Base-by-base conservation (phyloP, 176 grass and related monocot species). In the Puya raimondii region DNA sequence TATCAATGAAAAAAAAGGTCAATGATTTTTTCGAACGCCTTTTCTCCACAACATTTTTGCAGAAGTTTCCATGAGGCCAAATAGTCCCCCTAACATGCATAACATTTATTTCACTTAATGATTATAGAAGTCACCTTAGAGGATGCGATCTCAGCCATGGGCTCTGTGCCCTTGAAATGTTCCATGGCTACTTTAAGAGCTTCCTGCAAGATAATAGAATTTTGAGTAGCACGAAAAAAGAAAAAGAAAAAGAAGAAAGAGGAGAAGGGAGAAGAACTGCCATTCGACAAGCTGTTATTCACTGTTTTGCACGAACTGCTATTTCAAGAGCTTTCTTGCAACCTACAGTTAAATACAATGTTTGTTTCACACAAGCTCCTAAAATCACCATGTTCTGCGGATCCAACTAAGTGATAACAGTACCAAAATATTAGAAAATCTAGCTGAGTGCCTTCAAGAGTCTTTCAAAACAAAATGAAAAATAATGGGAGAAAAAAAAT, bases 151-250 rank as follows among this genome's bases (percentile, higher is more conserved):
- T 72, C 74, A 10, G 53, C 52, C 42, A 68, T 77, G 18, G 52
- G 15, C 51, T 58, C 74, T 23, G n/a, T 29, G n/a, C 11, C 3
- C 63, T 69, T 69, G n/a, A 21, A 51, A 50, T 69, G 66, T 21
- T 77, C 53, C 25, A 51, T 29, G 3, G 12, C 65, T 54, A 59
- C 75, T 49, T 69, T 77, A 1, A 29, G 75, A 61, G 66, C 9
- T 26, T 63, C 75, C 75, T 77, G 66, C 53, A 63, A 27, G 33
- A 56, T 10, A 27, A 27, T 15, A 2, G 17, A 23, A 57, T 33
- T 42, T 42, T 9, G 17, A 61, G 10, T 10, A 61, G 7, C n/a
- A 18, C 10, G 53, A 56, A n/a, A 56, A 59, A 17, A 17, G 18
- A 20, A 16, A 4, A 21, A 61, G 9, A 13, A 47, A 48, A 68